Conservation (phyloP, 1,284 basidiomycete species). For the Tilletia caries region DNA sequence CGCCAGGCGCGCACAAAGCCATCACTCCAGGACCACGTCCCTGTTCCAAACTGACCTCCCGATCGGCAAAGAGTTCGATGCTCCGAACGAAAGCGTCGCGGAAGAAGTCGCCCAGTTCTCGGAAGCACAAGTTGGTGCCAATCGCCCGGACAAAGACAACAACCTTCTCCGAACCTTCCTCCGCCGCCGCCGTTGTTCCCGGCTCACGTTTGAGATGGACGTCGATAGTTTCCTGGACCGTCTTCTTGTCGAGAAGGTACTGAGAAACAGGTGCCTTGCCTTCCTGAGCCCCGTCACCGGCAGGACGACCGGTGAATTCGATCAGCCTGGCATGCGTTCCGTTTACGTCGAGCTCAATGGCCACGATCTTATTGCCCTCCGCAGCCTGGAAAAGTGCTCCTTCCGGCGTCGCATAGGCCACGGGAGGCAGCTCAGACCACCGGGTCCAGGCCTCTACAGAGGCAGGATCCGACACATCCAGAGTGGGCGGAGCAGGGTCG, state of each 20-base stretch:
- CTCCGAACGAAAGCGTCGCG: neutral
- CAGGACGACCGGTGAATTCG: neutral
- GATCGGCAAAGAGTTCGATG: neutral
- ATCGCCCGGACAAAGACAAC: neutral
- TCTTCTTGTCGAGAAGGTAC: neutral
- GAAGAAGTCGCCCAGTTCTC: neutral
- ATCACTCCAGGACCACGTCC: neutral
- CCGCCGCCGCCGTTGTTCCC: neutral
- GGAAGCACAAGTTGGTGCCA: neutral
- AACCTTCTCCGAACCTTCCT: neutral
- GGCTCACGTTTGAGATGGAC: neutral
- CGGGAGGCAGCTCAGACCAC: conserved; percentile 21
- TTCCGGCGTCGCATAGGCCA: neutral
- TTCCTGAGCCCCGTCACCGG: neutral
- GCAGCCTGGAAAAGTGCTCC: neutral
- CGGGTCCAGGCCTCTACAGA: conserved; percentile 25
- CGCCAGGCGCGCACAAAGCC: neutral
- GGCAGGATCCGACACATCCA: conserved; percentile 21
- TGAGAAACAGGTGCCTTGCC: neutral
- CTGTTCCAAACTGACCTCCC: neutral
- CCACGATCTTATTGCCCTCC: neutral
- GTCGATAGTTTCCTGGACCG: neutral
- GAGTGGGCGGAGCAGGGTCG: conserved; percentile 26
- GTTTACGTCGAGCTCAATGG: neutral
- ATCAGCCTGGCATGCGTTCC: neutral